Base-by-base conservation (phyloP, 805 yeast genomes). In the Wickerhamiella brachini region DNA sequence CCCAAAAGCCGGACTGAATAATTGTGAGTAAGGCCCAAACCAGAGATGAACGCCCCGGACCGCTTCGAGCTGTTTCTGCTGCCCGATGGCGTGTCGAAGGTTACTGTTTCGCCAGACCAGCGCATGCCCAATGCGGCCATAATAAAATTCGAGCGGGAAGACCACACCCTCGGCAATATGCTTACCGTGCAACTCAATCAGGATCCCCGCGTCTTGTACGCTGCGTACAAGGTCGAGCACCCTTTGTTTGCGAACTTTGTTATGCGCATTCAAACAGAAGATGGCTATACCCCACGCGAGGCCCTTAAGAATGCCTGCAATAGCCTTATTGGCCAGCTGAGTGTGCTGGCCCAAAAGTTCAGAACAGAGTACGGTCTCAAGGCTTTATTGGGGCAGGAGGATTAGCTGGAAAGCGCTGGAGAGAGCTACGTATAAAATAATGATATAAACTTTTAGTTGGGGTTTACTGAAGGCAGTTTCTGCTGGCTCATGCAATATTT, bases 31-130 rank as follows among this genome's bases (percentile, higher is more conserved):
- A 29, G 34, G 26, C 8, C 26, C 26, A 24, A 24, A n/a, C 26
- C 8, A 12, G 5, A 7, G 52, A 90, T 93, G 98, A 93, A 93
- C 71, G 97, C 97, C 63, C 99, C 99, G 69, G 98, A 93, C 72
- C 83, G 98, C 76, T 93, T 90, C 67, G 99, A 93, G 74, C 79
- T 93, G 42, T 93, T 93, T 66, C 79, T 93, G 60, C 75, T 93
- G 60, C 97, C 97, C n/a, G 99, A 93, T 67, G 97, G 98, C 50
- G 94, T 86, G 50, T 84, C 90, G 49, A 93, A 93, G 85, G 75
- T 93, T 54, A 81, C 82, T 55, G 80, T 93, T 50, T 83, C 88
- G 29, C 96, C 97, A 7, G 99, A 93, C 69, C 80, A 94, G 51
- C 85, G 89, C 62, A 93, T 90, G 37, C 95, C 97, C 21, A 93